Evolutionary conservation across 495 filamentous ascomycete genomes (phyloP).

Genomic region (Xylaria sp.): DNA sequence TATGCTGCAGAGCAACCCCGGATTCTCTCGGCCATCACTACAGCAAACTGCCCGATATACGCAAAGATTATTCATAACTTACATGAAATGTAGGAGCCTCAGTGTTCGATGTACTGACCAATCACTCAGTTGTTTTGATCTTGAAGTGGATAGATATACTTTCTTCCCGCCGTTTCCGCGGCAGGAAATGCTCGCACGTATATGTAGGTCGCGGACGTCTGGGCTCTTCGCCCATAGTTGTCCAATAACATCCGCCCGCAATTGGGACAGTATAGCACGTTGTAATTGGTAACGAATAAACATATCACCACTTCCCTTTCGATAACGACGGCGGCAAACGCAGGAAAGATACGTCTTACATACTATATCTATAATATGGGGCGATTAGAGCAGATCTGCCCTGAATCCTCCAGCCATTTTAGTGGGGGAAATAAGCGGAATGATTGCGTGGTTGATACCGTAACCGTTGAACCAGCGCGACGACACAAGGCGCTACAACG

Average conservation of each 20-base stretch:
- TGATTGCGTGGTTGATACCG: background rate
- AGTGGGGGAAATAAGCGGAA: background rate
- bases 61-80: slow-evolving; percentile 12
- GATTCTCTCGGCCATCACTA: slow-evolving; percentile 3
- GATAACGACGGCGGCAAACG: background rate
- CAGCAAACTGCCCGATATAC: slow-evolving; percentile 14
- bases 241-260: background rate
- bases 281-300: background rate
- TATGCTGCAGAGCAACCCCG: slow-evolving; percentile 21
- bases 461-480: background rate
- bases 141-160: background rate
- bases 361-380: background rate
- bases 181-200: background rate
- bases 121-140: background rate
- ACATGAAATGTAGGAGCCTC: background rate
- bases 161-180: slow-evolving; percentile 23
- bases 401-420: no score
- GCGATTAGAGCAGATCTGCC: background rate
- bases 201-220: slow-evolving; percentile 11
- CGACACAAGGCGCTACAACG: slow-evolving; percentile 1
- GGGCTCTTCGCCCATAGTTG: background rate
- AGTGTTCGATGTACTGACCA: background rate
- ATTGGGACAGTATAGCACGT: background rate
- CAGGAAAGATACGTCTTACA: background rate
- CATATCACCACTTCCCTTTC: background rate